These are phyloP conservation scores for Globisporangium orthogonon DNA, from an alignment of 352 stramenopile species.

Conservation along the genomic window DNA sequence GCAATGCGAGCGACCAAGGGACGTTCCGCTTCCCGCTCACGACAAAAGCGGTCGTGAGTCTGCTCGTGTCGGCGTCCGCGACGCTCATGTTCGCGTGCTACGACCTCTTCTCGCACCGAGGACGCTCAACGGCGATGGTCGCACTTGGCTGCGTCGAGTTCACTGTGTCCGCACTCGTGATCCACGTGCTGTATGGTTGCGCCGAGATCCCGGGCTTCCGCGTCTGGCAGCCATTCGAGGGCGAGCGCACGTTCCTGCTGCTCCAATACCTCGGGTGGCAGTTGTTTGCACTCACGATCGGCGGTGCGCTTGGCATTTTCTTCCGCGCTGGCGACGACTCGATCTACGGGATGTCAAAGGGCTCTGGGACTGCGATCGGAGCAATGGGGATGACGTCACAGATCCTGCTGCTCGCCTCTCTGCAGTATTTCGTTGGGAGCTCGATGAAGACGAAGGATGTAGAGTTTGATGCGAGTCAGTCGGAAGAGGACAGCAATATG, in stretches of 20 bases:
- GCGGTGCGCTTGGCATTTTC: conserved; percentile 28
- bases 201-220: conserved; percentile 38
- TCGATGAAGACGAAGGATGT: not conserved
- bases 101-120: conserved; percentile 24
- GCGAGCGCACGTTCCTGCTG: conserved; percentile 42
- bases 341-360: conserved; percentile 11
- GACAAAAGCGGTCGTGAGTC: conserved; percentile 42
- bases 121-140: conserved; percentile 30
- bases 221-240: conserved; percentile 54
- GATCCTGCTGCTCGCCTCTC: conserved; percentile 34
- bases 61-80: conserved; percentile 35
- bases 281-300: conserved; percentile 38
- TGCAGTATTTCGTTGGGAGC: conserved; percentile 32
- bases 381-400: conserved; percentile 43
- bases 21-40: conserved; percentile 25
- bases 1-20: conserved; percentile 3
- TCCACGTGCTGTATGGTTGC: conserved; percentile 45
- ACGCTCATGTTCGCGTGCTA: conserved; percentile 38
- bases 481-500: too few relatives aligned
- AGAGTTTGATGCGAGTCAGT: not conserved
- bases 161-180: conserved; percentile 31
- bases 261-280: conserved; percentile 59
- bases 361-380: conserved; percentile 27
- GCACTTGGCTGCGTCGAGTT: conserved; percentile 31
- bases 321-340: conserved; percentile 16